Conservation (phyloP, 2,329 filamentous ascomycete species). For the Fusarium haematococcum region DNA sequence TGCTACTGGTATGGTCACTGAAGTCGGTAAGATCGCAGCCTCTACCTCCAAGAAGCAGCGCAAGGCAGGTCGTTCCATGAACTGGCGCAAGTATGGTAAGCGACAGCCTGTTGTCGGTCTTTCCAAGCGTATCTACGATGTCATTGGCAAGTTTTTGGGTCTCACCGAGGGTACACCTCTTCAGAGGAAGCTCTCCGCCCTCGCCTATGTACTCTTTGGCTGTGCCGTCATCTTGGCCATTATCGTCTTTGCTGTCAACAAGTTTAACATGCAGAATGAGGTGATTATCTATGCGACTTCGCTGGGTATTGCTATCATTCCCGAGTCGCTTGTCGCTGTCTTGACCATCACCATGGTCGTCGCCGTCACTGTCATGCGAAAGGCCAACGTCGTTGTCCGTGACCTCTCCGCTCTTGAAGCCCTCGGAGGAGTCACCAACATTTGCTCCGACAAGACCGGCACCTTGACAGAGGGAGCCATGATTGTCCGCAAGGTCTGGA, state of each 20-base stretch:
- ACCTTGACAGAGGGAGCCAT: conserved; percentile 77
- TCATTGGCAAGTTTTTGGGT: conserved; percentile 69
- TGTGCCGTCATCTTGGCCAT: conserved; percentile 71
- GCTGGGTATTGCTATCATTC: conserved; percentile 71
- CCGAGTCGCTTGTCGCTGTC: conserved; percentile 74
- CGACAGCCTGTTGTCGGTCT: conserved; percentile 61
- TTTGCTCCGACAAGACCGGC: conserved; percentile 80
- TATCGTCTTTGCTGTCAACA: conserved; percentile 69
- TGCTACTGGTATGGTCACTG: conserved; percentile 77
- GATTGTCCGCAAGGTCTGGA: conserved; percentile 76
- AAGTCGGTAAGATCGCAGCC: conserved; percentile 77
- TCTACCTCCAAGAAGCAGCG: conserved; percentile 64
- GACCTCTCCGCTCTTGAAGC: conserved; percentile 76
- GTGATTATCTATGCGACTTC: conserved; percentile 70
- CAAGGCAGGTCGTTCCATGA: conserved; percentile 67
- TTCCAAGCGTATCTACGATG: conserved; percentile 60
- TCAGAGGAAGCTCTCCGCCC: conserved; percentile 80
- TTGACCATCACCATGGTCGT: conserved; percentile 78
- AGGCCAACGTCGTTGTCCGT: conserved; percentile 73
- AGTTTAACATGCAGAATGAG: conserved; percentile 62
- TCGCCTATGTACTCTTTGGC: conserved; percentile 81
- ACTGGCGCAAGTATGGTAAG: conserved; percentile 65
- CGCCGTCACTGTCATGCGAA: conserved; percentile 73
- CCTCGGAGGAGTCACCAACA: conserved; percentile 77
- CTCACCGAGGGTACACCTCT: conserved; percentile 78